Evolutionary conservation across 495 filamentous ascomycete species (phyloP).

Genomic region (Astrocystis sublimbata): DNA sequence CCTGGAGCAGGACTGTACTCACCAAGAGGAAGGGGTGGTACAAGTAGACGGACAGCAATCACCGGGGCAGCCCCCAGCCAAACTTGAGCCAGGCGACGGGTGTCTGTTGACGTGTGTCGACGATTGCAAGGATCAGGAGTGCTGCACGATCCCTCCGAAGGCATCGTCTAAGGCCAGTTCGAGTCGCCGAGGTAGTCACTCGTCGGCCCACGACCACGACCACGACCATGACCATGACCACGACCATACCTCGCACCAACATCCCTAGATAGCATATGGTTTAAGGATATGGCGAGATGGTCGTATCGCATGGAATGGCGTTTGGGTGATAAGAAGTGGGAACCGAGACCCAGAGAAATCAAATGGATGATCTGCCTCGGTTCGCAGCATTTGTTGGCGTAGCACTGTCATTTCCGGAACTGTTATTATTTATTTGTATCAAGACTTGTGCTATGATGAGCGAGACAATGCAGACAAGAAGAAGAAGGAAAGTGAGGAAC

Average conservation of each 20-base stretch:
- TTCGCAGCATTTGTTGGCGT: constrained; percentile 1
- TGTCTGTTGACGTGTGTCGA: constrained; percentile 89
- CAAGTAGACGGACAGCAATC: constrained; percentile 34
- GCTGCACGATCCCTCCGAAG: constrained; percentile 53
- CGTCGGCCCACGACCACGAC: constrained; percentile 20
- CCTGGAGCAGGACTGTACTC: constrained; percentile 52
- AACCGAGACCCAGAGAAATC: neutral
- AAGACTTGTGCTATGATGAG: too few species aligned
- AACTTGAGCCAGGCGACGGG: constrained; percentile 55
- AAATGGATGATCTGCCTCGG: constrained; percentile 6
- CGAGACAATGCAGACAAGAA: too few species aligned
- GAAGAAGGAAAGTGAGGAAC: constrained; percentile 2
- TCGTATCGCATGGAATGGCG: constrained; percentile 11
- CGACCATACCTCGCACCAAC: constrained; percentile 18
- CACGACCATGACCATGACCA: constrained; percentile 21
- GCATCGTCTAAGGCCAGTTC: constrained; percentile 30
- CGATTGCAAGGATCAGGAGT: constrained; percentile 71
- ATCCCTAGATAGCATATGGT: constrained; percentile 15
- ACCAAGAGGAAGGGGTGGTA: constrained; percentile 36
- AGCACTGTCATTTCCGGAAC: neutral
- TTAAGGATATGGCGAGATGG: neutral
- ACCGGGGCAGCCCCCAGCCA: constrained; percentile 42
- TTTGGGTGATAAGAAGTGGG: neutral
- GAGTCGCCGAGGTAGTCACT: constrained; percentile 29
- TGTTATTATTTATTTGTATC: neutral